A percentile compares a stretch with the other conserved stretches of the same genome.
Evolutionary conservation across 371 early-diverging fungal species (phyloP).

Genomic region (Rhizopus arrhizus): DNA sequence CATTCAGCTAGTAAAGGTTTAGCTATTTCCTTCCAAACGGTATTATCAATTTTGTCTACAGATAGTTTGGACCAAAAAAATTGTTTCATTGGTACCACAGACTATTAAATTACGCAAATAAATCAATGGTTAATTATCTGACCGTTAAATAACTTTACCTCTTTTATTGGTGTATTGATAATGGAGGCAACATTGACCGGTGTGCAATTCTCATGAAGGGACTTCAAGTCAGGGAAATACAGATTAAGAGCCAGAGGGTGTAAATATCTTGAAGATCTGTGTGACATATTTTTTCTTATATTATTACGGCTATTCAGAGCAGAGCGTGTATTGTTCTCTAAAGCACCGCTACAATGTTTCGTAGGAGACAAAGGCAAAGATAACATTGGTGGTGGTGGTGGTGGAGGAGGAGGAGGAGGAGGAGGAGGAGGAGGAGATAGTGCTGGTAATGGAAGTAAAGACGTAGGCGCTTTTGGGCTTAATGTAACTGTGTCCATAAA

Average conservation of each 20-base stretch:
- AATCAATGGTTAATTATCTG: neutral
- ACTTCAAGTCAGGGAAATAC: constrained; percentile 42
- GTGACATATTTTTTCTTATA: constrained; percentile 10
- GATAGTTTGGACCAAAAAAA: constrained; percentile 68
- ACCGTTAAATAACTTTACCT: neutral
- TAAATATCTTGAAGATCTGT: constrained; percentile 40
- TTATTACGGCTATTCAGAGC: constrained; percentile 15
- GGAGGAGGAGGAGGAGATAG: constrained; percentile 31
- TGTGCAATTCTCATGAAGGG: constrained; percentile 38
- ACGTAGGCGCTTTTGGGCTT: neutral
- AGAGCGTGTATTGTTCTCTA: neutral
- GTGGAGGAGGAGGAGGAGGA: constrained; percentile 33
- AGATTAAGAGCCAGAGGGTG: constrained; percentile 52
- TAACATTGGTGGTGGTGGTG: constrained; percentile 36
- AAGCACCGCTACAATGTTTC: neutral
- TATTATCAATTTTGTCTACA: constrained; percentile 53
- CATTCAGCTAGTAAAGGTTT: constrained; percentile 20
- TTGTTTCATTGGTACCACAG: constrained; percentile 39
- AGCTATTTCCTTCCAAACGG: constrained; percentile 61
- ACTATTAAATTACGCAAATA: neutral
- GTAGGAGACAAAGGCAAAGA: constrained; percentile 10
- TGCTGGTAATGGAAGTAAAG: constrained; percentile 26
- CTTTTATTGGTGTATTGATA: neutral
- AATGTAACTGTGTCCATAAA: neutral
- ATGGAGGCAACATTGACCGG: constrained; percentile 6